Evolutionary conservation across 345 rosid species (phyloP), one percentile per base, ranked within the genome.

Genomic region (Citrus glauca): DNA sequence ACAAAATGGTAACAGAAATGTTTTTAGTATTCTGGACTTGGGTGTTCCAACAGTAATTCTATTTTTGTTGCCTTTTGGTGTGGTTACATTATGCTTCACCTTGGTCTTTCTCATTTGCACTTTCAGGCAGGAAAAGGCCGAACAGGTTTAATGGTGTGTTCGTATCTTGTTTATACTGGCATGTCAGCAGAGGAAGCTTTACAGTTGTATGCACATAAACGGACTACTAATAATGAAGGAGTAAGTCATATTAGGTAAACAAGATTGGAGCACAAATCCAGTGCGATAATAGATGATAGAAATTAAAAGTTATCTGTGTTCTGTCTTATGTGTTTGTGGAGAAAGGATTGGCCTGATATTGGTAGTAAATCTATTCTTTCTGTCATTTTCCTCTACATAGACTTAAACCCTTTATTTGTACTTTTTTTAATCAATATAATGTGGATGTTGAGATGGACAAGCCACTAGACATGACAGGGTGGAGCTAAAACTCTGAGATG

Each of bases 51-150:
- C 28, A 37, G 4, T 53, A 20, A 16, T 37, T 71, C 19, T 25
- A 17, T n/a, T 59, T 69, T n/a, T 59, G 27, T 30, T 22, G 3
- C 7, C 57, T 1, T 50, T 10, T n/a, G 57, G 40, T 62, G 19
- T 60, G 19, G 16, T 42, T 40, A 16, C 9, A 38, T 72, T 6
- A 28, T 62, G 42, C 38, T 67, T 62, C 68, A 22, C 45, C 24
- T 19, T 7, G 5, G 13, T 6, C 37, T 60, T 61, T 74, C 56
- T 68, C 48, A 42, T 19, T 75, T 77, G 78, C 69, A 53, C 77
- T 75, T 79, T 79, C 88, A 95, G 99, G 98, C 99, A 60, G 99
- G 99, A 57, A 93, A 95, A 86, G 99, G 99, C 45, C 87, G 98
- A 74, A 95, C 99, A 61, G 99, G 98, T 11, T 68, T 93, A 73